Evolutionary conservation across 257 asterid species (phyloP).

Genomic region (Nicotiana undulata): DNA sequence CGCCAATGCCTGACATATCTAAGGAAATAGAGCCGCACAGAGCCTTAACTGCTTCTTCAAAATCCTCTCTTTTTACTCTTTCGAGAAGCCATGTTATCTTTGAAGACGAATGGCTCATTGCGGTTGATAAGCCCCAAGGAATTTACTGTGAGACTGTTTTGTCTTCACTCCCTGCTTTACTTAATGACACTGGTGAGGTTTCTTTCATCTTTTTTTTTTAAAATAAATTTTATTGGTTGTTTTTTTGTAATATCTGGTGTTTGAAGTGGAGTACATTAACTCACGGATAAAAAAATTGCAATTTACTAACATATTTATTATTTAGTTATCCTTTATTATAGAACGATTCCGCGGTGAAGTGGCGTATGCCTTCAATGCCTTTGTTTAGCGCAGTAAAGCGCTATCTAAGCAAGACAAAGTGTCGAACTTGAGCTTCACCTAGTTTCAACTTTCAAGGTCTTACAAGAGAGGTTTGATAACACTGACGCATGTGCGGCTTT

Average conservation of each 20-base stretch:
- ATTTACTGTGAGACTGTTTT: conserved; percentile 67
- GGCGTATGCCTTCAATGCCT: too few species aligned
- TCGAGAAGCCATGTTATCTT: conserved; percentile 57
- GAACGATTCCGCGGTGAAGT: too few species aligned
- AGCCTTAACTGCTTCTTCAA: conserved; percentile 74
- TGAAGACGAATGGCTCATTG: conserved; percentile 87
- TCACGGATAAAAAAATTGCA: too few species aligned
- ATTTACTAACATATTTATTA: too few species aligned
- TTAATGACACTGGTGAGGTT: conserved; percentile 18
- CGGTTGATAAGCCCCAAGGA: conserved; percentile 81
- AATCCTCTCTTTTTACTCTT: conserved; percentile 59
- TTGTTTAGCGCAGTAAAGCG: too few species aligned
- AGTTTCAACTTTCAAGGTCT: too few species aligned
- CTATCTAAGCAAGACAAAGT: too few species aligned
- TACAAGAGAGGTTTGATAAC: too few species aligned
- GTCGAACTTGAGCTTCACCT: too few species aligned
- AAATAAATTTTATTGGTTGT: background rate
- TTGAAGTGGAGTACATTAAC: background rate
- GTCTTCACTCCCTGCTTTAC: conserved; percentile 45
- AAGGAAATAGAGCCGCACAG: conserved; percentile 68
- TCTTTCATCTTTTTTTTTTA: background rate
- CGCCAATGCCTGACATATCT: conserved; percentile 57
- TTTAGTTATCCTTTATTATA: too few species aligned
- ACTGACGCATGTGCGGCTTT: too few species aligned
- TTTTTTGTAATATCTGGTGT: background rate